Evolutionary conservation across 129 eudicot genomes (phyloP).

Genomic region (Lonicera japonica): DNA sequence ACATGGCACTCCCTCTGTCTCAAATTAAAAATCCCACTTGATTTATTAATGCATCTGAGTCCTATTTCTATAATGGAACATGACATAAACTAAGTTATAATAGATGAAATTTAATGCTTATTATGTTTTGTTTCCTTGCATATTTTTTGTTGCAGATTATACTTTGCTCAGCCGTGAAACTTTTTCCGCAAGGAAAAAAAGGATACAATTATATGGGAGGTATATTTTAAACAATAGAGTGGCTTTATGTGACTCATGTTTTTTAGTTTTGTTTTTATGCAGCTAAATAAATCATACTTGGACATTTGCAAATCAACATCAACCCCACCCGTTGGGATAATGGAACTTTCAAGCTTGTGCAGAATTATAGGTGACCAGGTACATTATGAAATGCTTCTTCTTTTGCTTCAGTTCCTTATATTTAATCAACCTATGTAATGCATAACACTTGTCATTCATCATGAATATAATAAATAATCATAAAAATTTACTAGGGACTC

Average conservation of each 20-base stretch:
- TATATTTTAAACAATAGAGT: slow-evolving; percentile 19
- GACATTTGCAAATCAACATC: slow-evolving; percentile 77
- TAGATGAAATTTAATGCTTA: too few relatives aligned
- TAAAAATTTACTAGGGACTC: slow-evolving; percentile 47
- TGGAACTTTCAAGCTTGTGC: slow-evolving; percentile 90
- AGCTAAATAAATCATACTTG: slow-evolving; percentile 72
- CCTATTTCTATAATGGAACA: too few relatives aligned
- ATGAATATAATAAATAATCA: too few relatives aligned
- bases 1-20: too few relatives aligned
- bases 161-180: slow-evolving; percentile 89
- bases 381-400: not conserved
- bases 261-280: slow-evolving; percentile 17
- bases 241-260: slow-evolving; percentile 2
- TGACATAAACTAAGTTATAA: too few relatives aligned
- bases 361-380: slow-evolving; percentile 93
- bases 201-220: slow-evolving; percentile 88
- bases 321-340: slow-evolving; percentile 68
- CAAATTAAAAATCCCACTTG: too few relatives aligned
- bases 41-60: too few relatives aligned
- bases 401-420: not conserved
- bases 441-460: not conserved
- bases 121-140: too few relatives aligned
- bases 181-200: slow-evolving; percentile 75
- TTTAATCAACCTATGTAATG: too few relatives aligned
- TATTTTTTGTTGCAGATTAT: slow-evolving; percentile 47